Percentiles rank a stretch among this genome's conserved stretches.
Evolutionary conservation across 257 asterid genomes (phyloP).

Genomic region (Scutellaria galericulata): DNA sequence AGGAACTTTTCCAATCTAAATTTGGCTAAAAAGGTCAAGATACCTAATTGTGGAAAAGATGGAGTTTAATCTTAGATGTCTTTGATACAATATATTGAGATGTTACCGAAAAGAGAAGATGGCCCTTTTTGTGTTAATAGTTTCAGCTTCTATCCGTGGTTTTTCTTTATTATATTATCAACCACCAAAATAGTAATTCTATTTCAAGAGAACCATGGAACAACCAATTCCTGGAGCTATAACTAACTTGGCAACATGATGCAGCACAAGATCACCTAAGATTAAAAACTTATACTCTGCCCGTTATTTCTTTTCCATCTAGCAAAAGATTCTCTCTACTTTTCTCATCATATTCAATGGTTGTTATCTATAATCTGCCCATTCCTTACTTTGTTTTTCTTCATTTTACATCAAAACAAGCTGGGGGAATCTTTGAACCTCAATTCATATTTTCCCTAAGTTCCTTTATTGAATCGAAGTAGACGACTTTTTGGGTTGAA

Average conservation of each 20-base stretch:
- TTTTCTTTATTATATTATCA: background rate
- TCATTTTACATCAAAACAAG: conserved; percentile 7
- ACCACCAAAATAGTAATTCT: background rate
- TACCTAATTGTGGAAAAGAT: background rate
- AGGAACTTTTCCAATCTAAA: background rate
- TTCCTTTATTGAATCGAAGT: background rate
- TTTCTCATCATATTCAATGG: background rate
- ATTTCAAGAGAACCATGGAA: background rate
- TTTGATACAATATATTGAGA: conserved; percentile 12
- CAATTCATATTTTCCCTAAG: background rate
- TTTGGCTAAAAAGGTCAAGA: background rate
- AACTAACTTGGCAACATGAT: background rate
- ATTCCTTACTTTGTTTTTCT: background rate
- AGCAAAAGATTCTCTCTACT: conserved; percentile 10
- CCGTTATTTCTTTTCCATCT: background rate
- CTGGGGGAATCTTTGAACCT: background rate
- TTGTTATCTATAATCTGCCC: background rate
- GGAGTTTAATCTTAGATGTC: background rate
- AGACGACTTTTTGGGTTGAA: conserved; percentile 22
- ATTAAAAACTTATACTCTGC: background rate
- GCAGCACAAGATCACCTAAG: conserved; percentile 14
- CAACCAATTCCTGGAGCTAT: background rate
- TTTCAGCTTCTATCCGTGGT: background rate
- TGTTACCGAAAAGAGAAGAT: background rate
- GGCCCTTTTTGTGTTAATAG: background rate